Evolutionary conservation across 768 basidiomycete genomes (phyloP).

Genomic region (Boletellus sp.): DNA sequence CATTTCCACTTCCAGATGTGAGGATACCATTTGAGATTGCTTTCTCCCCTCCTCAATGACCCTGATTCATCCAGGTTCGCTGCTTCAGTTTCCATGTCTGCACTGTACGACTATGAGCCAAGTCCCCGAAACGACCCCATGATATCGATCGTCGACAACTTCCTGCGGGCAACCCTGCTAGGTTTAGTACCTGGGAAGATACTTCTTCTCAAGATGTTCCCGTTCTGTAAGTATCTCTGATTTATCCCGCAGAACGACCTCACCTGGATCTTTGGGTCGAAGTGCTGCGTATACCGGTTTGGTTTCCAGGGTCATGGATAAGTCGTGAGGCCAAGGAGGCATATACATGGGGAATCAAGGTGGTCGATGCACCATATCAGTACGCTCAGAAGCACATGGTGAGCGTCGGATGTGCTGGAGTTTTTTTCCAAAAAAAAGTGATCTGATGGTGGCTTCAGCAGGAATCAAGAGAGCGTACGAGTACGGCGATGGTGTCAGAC

Average conservation of each 20-base stretch:
- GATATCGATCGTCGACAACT: constrained; percentile 4
- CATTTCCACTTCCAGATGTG: constrained; percentile 2
- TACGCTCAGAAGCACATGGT: constrained; percentile 29
- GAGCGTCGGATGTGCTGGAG: neutral
- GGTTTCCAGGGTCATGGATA: constrained; percentile 39
- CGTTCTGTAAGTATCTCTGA: too few species aligned
- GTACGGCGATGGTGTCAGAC: too few species aligned
- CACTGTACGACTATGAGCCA: constrained; percentile 16
- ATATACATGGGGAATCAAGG: neutral
- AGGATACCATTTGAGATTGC: neutral
- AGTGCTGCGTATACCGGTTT: constrained; percentile 23
- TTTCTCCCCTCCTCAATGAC: too few species aligned
- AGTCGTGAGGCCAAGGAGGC: constrained; percentile 36
- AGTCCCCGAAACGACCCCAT: constrained; percentile 4
- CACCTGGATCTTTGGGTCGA: neutral
- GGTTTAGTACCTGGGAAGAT: constrained; percentile 1
- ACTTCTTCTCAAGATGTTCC: too few species aligned
- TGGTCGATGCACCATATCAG: constrained; percentile 24
- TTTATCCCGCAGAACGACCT: neutral
- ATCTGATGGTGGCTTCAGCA: too few species aligned
- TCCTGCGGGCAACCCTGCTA: neutral
- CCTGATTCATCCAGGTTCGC: constrained; percentile 20
- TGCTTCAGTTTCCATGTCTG: constrained; percentile 25
- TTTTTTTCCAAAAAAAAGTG: too few species aligned
- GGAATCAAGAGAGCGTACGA: neutral